Evolutionary conservation across 2,329 filamentous ascomycete species (phyloP), one percentile per base, ranked within the genome.

Genomic region (Blumeriella jaapii): DNA sequence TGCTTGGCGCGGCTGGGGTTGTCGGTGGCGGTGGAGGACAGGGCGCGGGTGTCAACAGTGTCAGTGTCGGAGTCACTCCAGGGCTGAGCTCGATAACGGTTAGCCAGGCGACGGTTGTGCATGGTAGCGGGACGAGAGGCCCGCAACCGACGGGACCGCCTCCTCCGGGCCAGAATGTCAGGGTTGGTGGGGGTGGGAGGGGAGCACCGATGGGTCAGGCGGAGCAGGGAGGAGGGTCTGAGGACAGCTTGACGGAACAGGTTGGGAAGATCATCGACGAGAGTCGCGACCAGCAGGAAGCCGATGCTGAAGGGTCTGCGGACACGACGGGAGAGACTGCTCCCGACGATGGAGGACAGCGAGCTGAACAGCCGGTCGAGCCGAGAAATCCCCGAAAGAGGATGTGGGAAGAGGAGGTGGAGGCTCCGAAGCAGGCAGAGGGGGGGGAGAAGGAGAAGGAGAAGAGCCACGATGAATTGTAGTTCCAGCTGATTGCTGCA

Each of bases 301-400:
- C 54, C 51, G 24, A 56, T 51, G 31, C 55, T 55, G 45, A 56
- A 49, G 44, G 59, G 27, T 45, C 48, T 40, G 41, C 50, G 47
- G n/a, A n/a, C n/a, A n/a, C n/a, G n/a, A n/a, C n/a, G n/a, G n/a
- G n/a, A n/a, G 47, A 49, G 40, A 43, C 50, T 14, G 8, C 7
- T 24, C 9, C 8, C 4, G n/a, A 47, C 17, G 55, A 55, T 40
- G 55, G 53, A 32, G 50, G 46, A 45, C 59, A 53, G 55, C 44
- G 54, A 48, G 42, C 60, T 13, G 28, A 23, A 20, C 31, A 44
- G 11, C 25, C 29, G 16, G 39, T 45, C 14, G 33, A 33, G 55
- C 43, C 43, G 16, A 49, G 54, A 17, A 77, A 77, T 53, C 69
- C 70, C 5, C 75, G 68, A 61, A 77, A 77, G 60, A 67, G 71